Evolutionary conservation across 768 basidiomycete genomes (phyloP).

Genomic region (Suillus luteus): DNA sequence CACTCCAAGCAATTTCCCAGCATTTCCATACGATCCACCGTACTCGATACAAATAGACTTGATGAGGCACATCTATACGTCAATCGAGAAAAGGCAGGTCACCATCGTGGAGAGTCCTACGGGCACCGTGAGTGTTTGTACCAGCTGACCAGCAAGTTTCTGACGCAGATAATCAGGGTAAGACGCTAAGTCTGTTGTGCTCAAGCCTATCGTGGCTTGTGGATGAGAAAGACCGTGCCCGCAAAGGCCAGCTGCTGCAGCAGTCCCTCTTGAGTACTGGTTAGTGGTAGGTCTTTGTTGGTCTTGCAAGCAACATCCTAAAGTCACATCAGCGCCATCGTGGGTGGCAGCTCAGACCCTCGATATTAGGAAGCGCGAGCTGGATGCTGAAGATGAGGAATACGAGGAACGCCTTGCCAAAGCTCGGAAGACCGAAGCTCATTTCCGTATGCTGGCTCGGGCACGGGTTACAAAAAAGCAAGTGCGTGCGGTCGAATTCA

Average conservation of each 20-base stretch:
- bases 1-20: conserved; percentile 68
- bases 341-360: conserved; percentile 80
- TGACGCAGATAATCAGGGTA: conserved; percentile 57
- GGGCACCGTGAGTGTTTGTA: conserved; percentile 62
- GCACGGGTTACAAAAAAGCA: conserved; percentile 62
- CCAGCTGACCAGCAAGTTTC: not conserved
- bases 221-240: conserved; percentile 69
- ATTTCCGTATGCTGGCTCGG: conserved; percentile 51
- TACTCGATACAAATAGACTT: conserved; percentile 85
- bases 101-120: conserved; percentile 89
- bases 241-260: conserved; percentile 60
- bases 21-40: conserved; percentile 83
- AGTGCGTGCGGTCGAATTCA: conserved; percentile 40
- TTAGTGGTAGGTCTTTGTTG: conserved; percentile 16
- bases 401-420: conserved; percentile 59
- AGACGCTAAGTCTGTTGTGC: conserved; percentile 81
- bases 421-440: conserved; percentile 66
- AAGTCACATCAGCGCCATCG: conserved; percentile 48
- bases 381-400: conserved; percentile 68
- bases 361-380: conserved; percentile 59
- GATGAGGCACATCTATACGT: conserved; percentile 83
- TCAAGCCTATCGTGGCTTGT: conserved; percentile 73
- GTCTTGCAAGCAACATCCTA: conserved; percentile 3
- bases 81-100: conserved; percentile 74
- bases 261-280: conserved; percentile 27